Base-by-base conservation (phyloP, 2,329 filamentous ascomycete species). In the Fusarium compactum region DNA sequence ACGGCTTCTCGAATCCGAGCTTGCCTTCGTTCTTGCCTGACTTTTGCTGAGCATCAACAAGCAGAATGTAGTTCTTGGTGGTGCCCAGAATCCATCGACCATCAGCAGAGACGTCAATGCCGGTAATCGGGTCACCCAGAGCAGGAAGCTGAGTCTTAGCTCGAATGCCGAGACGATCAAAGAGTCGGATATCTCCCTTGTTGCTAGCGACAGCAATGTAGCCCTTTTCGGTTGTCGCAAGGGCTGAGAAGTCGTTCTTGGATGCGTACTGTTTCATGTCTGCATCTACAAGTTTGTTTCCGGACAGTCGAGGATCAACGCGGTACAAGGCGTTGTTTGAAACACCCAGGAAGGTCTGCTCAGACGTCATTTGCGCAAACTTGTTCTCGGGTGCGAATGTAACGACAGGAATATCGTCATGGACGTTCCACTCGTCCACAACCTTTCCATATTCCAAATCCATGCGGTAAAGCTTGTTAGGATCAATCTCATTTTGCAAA, bases 371-470 rank as follows among this genome's bases (percentile, higher is more conserved):
- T 83, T 99, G 96, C 2, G 96, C 91, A 76, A 98, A 99, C 88
- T 99, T 99, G 87, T 91, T 97, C 80, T 98, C 95, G 0, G 96
- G 96, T 0, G 93, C 93, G 80, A 98, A 98, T 12, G 91, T 96
- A 58, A 93, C 90, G 66, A 98, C 93, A 0, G 93, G 91, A 58
- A 99, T 98, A 78, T 98, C 93, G 68, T 99, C 95, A 77, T 99
- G 95, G 16, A 99, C 88, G 75, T 97, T 97, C 96, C 96, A 99
- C 81, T 99, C 96, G 77, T 99, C 96, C 3, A 98, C 94, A 38
- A 99, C 93, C 83, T 98, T 98, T 72, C 96, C 96, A 74, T 97
- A 97, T 80, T 99, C 95, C 46, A 99, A 86, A 82, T 99, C 96
- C 96, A 99, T 98, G 47, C 93, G 93, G 80, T 95, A 99, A 2